Evolutionary conservation across 129 eudicot species (phyloP).

Genomic region (Helianthus annuus): HanXRQr2.0-SUNRISE NC_035438.2:66209769-66210268

Average conservation of each 20-base stretch:
- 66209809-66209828: background rate
- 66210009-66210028: background rate
- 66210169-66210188: background rate
- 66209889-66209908: background rate
- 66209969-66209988: background rate
- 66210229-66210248: slow-evolving; percentile 53
- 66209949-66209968: background rate
- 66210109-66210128: background rate
- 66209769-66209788: too few species aligned
- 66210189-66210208: background rate
- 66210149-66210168: background rate
- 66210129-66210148: too few species aligned
- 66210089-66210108: background rate
- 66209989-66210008: background rate
- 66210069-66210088: background rate
- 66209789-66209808: background rate
- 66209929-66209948: background rate
- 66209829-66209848: background rate
- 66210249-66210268: slow-evolving; percentile 16
- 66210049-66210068: background rate
- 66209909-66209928: background rate
- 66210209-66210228: slow-evolving; percentile 49
- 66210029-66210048: background rate
- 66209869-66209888: background rate
- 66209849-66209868: background rate